Evolutionary conservation across 371 early-diverging fungal genomes (phyloP), one percentile per base, ranked within the genome.

Genomic region (Rhizopus delemar): DNA sequence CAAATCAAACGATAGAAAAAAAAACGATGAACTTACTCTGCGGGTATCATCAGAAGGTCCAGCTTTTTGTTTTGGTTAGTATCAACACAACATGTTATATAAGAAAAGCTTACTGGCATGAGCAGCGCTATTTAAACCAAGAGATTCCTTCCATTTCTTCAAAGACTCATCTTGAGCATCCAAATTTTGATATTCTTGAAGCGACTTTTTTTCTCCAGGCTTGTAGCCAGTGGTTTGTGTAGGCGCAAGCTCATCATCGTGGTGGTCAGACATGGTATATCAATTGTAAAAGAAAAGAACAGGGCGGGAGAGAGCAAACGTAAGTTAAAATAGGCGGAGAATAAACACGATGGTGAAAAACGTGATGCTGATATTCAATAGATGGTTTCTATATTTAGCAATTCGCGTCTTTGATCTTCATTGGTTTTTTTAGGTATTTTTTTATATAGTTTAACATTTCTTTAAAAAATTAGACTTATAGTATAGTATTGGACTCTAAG

Each of bases 121-220:
- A 63, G 74, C 65, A 48, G 75, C 62, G 15, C 65, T 77, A 56
- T 65, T 69, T 53, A 97, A 78, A 43, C 97, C 97, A 48, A 97
- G 87, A 41, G 93, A 92, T 61, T 88, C 90, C 82, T 97, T 97
- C 98, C 98, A 97, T 77, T 93, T 95, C 62, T 84, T 79, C 52
- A 97, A 85, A 28, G 96, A 94, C 76, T 95, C 95, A 80, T 98
- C 98, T 62, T 86, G 77, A 57, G 92, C 90, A 71, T 98, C 98
- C 56, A 98, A 81, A 16, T 82, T 73, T 60, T 90, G 78, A 65
- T 91, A 87, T 75, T 98, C 95, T 45, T 85, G 84, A 31, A 94
- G 66, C 29, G 93, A 87, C 85, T 96, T 98, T 85, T 96, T 96
- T 62, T 90, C 91, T 51, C 90, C 88, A 41, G 84, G 84, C 75